Conservation (phyloP, 352 stramenopile genomes). For the Globisporangium cederbergense region DNA sequence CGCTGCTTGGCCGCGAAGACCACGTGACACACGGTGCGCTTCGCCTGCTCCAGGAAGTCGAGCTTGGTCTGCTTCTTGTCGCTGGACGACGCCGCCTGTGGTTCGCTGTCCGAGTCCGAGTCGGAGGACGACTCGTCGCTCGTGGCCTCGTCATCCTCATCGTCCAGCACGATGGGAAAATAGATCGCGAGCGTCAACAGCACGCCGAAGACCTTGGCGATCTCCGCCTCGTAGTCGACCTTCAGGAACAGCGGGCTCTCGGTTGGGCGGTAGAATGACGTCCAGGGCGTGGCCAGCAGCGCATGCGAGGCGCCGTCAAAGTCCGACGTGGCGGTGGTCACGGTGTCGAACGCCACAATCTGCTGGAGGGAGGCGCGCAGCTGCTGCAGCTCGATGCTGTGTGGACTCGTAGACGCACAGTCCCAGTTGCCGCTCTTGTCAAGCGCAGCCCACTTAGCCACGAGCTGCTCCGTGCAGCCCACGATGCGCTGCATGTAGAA, state of each 20-base stretch:
- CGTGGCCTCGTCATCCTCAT: slow-evolving; percentile 24
- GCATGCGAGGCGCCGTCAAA: not conserved
- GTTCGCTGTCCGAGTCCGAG: slow-evolving; percentile 34
- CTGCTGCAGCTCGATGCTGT: slow-evolving; percentile 29
- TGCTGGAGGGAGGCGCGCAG: slow-evolving; percentile 42
- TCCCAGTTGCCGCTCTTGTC: slow-evolving; percentile 31
- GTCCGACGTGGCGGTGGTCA: slow-evolving; percentile 3
- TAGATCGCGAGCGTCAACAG: slow-evolving; percentile 45
- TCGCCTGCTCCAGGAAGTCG: slow-evolving; percentile 30
- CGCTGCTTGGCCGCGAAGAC: slow-evolving; percentile 41
- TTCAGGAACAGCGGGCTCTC: slow-evolving; percentile 28
- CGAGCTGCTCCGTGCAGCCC: slow-evolving; percentile 11
- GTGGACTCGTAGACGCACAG: slow-evolving; percentile 16
- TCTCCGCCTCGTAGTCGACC: slow-evolving; percentile 33
- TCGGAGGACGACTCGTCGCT: slow-evolving; percentile 38
- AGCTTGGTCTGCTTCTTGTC: slow-evolving; percentile 14
- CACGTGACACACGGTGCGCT: slow-evolving; percentile 32
- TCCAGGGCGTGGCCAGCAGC: slow-evolving; percentile 33
- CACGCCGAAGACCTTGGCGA: slow-evolving; percentile 48
- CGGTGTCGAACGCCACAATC: slow-evolving; percentile 34
- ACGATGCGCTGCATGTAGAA: slow-evolving; percentile 33
- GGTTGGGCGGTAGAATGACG: slow-evolving; percentile 48
- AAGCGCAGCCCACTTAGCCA: slow-evolving; percentile 15
- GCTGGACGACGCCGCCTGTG: slow-evolving; percentile 1
- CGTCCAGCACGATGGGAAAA: slow-evolving; percentile 40